Percentiles rank a stretch among this genome's conserved stretches.
Conservation (phyloP, 2,329 filamentous ascomycete genomes). For the Clonostachys rhizophaga region DNA sequence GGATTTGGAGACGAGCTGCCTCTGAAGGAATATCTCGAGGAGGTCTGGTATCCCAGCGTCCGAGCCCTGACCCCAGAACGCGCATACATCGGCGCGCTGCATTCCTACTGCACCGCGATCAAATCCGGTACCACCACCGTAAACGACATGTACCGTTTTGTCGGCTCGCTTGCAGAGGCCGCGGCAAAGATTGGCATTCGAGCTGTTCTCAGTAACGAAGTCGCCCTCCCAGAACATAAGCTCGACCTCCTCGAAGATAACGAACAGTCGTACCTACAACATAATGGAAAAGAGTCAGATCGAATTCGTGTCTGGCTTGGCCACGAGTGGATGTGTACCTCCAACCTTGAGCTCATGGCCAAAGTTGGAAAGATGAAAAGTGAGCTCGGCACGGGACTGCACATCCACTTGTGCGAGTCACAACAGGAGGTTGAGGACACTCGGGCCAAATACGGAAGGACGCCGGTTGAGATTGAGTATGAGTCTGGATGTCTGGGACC, state of each 20-base stretch:
- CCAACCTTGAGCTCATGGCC: constrained; percentile 5
- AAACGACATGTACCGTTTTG: constrained; percentile 7
- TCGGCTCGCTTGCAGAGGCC: constrained; percentile 4
- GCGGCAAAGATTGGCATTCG: constrained; percentile 4
- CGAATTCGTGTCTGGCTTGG: constrained; percentile 4
- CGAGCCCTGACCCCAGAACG: neutral
- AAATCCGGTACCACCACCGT: constrained; percentile 6
- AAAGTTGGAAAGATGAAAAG: constrained; percentile 5
- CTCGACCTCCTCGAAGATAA: constrained; percentile 1
- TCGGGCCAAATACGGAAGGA: constrained; percentile 1
- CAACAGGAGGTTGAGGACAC: neutral
- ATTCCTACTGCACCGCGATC: constrained; percentile 6
- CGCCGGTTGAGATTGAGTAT: constrained; percentile 5
- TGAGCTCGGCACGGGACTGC: neutral
- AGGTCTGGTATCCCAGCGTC: neutral
- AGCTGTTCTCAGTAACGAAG: constrained; percentile 5
- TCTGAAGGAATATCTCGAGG: neutral
- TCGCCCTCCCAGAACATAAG: constrained; percentile 3
- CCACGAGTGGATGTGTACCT: constrained; percentile 8
- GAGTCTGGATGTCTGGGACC: constrained; percentile 4
- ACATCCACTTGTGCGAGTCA: constrained; percentile 1
- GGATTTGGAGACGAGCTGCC: neutral
- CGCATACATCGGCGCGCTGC: constrained; percentile 1
- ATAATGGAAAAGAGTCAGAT: neutral
- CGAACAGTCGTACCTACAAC: neutral